A percentile compares a stretch with the other conserved stretches of the same genome.
Conservation (phyloP, 2,329 filamentous ascomycete genomes). For the Trichoderma sp. region DNA sequence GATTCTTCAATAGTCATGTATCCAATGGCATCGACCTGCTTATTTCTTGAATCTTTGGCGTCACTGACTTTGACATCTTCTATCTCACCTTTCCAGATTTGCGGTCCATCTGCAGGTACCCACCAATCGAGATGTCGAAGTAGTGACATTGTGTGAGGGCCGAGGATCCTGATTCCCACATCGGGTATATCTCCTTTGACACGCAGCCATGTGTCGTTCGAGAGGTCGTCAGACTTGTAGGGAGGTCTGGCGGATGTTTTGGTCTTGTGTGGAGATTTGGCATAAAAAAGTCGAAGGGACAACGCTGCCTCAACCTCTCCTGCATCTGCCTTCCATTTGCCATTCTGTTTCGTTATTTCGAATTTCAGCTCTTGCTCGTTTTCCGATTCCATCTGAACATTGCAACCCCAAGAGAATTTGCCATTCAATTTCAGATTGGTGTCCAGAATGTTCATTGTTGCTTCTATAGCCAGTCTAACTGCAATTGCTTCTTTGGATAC, state of each 20-base stretch:
- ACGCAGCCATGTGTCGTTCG: not conserved
- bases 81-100: not conserved
- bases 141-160: not conserved
- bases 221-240: not conserved
- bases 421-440: not conserved
- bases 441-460: not conserved
- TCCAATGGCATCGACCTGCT: not conserved
- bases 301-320: conserved; percentile 29
- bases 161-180: not conserved
- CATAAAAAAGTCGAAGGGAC: conserved; percentile 27
- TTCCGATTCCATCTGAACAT: not conserved
- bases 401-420: not conserved
- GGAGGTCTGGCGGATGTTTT: not conserved
- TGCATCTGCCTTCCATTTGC: conserved; percentile 25
- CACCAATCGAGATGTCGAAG: conserved; percentile 3
- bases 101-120: not conserved
- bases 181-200: not conserved
- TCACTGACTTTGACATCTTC: not conserved
- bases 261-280: not conserved
- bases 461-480: conserved; percentile 24
- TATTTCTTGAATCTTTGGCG: not conserved
- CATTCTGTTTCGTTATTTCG: not conserved
- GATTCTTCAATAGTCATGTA: not conserved
- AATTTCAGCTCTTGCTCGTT: not conserved
- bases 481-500: conserved; percentile 15